Percentiles rank a stretch among this genome's conserved stretches.
phyloP scores from a whole-genome alignment of 805 yeast species.

The Yarrowia porcina region DNA sequence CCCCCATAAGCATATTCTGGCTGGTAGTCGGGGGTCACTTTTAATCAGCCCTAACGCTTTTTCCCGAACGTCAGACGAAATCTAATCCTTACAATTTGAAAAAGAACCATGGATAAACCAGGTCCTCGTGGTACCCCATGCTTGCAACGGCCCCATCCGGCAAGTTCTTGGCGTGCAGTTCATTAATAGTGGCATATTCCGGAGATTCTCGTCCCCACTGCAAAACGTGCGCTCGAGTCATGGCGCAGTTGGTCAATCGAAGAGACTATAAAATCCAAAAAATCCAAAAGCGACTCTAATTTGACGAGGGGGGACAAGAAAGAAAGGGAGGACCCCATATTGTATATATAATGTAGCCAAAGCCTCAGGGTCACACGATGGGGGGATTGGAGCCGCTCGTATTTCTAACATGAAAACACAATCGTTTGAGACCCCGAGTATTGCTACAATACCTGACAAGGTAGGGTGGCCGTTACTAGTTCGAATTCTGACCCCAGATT shows the following conservation, averaged over 20 bases:
- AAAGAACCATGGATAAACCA: too few relatives aligned
- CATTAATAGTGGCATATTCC: neutral
- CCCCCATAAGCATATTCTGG: conserved; percentile 2
- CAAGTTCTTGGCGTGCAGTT: neutral
- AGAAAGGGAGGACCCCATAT: neutral
- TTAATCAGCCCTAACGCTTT: neutral
- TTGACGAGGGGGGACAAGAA: neutral
- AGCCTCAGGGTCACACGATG: neutral
- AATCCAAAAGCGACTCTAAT: neutral
- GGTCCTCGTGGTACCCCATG: too few relatives aligned
- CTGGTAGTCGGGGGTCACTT: neutral
- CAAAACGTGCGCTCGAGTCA: neutral
- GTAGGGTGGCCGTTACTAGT: neutral
- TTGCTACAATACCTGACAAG: neutral
- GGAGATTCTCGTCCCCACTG: neutral
- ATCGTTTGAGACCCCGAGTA: neutral
- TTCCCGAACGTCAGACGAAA: neutral
- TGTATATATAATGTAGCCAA: neutral
- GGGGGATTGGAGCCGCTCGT: neutral
- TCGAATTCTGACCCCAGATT: neutral
- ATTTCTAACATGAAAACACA: neutral
- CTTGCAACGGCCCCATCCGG: neutral
- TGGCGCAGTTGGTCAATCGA: neutral
- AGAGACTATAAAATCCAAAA: neutral
- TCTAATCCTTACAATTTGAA: too few relatives aligned